Base-by-base conservation (phyloP, 768 basidiomycete genomes). In the Dacryopinax primogenitus region DNA sequence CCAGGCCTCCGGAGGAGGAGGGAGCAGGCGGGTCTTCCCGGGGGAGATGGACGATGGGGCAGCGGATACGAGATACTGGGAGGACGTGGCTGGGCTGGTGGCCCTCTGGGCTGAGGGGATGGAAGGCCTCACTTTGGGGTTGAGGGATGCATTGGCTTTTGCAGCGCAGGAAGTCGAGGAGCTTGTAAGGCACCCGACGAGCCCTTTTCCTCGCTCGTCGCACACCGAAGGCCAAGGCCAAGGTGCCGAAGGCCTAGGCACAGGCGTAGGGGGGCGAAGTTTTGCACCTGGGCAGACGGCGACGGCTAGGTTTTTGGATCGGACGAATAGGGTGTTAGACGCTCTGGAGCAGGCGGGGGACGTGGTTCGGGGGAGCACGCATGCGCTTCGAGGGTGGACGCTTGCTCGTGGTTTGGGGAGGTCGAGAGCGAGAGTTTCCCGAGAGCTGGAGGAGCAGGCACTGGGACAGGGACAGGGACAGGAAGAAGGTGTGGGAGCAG, bases 41-140 rank as follows among this genome's bases (percentile, higher is more conserved):
- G 64, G 85, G 86, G 51, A 83, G 83, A 61, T 87, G 85, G 34
- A 87, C 62, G 77, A 79, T 3, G n/a, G n/a, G n/a, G n/a, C n/a
- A n/a, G n/a, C n/a, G n/a, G n/a, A n/a, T n/a, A n/a, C n/a, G n/a
- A n/a, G n/a, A n/a, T 92, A 92, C 69, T 92, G 90, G 90, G 90
- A 91, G 69, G 86, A 91, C 69, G 88, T 88, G 32, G 81, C 86
- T 15, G 83, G 85, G 30, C 83, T 92, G 62, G 85, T 90, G 79
- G 78, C 78, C 13, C 72, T 92, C 13, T 73, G 92, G 66, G 86
- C 85, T 7, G 84, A 79, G 39, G 80, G 87, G 9, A 78, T 92
- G 34, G 78, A 78, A 1, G 88, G 90, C 68, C 81, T 86, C 1
- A 79, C 85, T 1, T 76, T 83, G 7, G 76, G 85, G 30, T 78